phyloP scores from a whole-genome alignment of 768 basidiomycete species.

The Kwoniella europaea region DNA sequence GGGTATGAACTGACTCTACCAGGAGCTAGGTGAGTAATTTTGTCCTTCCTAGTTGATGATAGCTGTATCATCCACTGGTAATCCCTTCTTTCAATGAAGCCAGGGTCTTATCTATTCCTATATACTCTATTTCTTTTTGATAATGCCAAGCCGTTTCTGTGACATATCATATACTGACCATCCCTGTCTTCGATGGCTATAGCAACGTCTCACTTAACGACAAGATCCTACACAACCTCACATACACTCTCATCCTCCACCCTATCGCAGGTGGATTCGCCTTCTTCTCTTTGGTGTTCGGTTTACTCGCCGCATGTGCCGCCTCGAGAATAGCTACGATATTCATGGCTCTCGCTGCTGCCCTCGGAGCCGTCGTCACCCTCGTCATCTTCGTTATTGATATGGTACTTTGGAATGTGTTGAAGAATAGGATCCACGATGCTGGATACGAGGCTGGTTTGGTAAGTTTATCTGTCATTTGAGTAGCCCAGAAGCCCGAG shows the following conservation, averaged over 20 bases:
- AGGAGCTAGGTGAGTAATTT: slow-evolving; percentile 32
- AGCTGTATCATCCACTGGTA: too few species aligned
- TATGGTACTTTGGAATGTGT: slow-evolving; percentile 78
- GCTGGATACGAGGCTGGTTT: slow-evolving; percentile 48
- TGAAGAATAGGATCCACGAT: slow-evolving; percentile 66
- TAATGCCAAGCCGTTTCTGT: too few species aligned
- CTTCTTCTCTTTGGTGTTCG: slow-evolving; percentile 48
- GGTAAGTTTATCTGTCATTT: too few species aligned
- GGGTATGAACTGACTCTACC: slow-evolving; percentile 66
- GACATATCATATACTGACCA: neutral
- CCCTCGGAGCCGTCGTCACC: slow-evolving; percentile 70
- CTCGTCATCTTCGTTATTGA: slow-evolving; percentile 76
- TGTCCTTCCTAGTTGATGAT: too few species aligned
- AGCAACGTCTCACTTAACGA: slow-evolving; percentile 63
- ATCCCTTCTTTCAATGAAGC: too few species aligned
- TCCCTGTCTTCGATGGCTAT: neutral
- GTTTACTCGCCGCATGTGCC: slow-evolving; percentile 64
- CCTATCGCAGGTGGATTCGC: slow-evolving; percentile 67
- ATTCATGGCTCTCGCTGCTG: slow-evolving; percentile 72
- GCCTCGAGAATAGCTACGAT: slow-evolving; percentile 75
- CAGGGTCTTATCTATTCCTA: too few species aligned
- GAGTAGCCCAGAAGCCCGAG: too few species aligned
- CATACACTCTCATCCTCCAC: slow-evolving; percentile 74
- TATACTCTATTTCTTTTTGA: too few species aligned
- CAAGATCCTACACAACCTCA: slow-evolving; percentile 69